phyloP scores from a whole-genome alignment of 140 eudicot genomes.

The Bidens hawaiensis region DNA sequence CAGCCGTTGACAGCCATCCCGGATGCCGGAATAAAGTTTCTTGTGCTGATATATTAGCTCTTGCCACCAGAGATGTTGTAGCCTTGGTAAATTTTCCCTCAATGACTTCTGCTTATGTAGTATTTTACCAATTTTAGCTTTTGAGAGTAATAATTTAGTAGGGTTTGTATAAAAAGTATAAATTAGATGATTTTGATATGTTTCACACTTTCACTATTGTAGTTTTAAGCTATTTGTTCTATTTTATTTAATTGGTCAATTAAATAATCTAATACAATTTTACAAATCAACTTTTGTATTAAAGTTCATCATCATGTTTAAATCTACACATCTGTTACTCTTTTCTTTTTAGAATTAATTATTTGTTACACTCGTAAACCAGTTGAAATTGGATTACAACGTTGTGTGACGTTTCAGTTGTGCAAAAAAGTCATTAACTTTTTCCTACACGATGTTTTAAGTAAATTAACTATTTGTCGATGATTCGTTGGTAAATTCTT shows the following conservation, averaged over 20 bases:
- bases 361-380: neutral
- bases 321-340: neutral
- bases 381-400: too few species aligned
- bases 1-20: constrained; percentile 55
- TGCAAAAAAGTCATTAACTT: too few species aligned
- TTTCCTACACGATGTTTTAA: too few species aligned
- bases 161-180: neutral
- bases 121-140: too few species aligned
- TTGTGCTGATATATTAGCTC: constrained; percentile 84
- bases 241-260: too few species aligned
- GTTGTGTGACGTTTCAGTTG: too few species aligned
- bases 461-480: too few species aligned
- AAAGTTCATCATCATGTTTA: neutral
- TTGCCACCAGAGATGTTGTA: constrained; percentile 82
- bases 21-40: constrained; percentile 67
- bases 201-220: too few species aligned
- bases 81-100: constrained; percentile 42
- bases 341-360: too few species aligned
- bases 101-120: neutral
- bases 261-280: too few species aligned
- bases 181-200: neutral
- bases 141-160: neutral
- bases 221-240: neutral
- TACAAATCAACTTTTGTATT: too few species aligned
- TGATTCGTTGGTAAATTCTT: too few species aligned